Evolutionary conservation across 768 basidiomycete species (phyloP), one percentile per base, ranked within the genome.

Genomic region (Podaxis sp.): DNA sequence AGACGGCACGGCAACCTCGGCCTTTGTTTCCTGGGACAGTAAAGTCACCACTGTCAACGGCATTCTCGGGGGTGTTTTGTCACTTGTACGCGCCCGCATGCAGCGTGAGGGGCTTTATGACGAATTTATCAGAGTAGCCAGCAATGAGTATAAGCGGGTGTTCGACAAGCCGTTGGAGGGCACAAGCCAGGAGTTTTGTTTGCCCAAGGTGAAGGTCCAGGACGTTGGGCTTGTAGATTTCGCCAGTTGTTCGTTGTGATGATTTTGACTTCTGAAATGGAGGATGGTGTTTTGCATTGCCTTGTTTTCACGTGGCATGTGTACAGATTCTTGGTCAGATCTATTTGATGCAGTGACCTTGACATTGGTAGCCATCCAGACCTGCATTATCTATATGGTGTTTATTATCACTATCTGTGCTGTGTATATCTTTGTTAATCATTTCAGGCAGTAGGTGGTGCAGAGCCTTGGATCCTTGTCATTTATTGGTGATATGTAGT

Each of bases 1-100:
- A 28, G 69, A 70, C 39, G 69, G 69, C 12, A 68, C 62, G 1
- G 68, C 69, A 15, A 66, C 67, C 19, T 70, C 69, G 0, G 65
- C 69, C 3, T 70, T 70, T 28, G 69, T 70, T n/a, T 68, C 68
- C 1, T 70, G 69, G 69, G 69, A 70, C 58, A 69, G 68, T 52
- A 70, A 70, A 39, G 52, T 68, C 28, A 70, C 69, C 5, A 70
- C 69, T 3, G 60, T 70, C 19, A 68, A 68, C 59, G 69, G 68
- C 2, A 62, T 70, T 6, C 64, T 70, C n/a, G 69, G 69, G 7
- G 69, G 69, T 13, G 60, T 70, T 2, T 54, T 61, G 7, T 64
- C 67, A 19, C 62, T 70, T n/a, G 69, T 70, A 33, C 57, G 63
- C n/a, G 42, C 59, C 3, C 64, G 59, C 28, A 70, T 70, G 69